Evolutionary conservation across 495 filamentous ascomycete species (phyloP).

Genomic region (Penicillium desertorum): DNA sequence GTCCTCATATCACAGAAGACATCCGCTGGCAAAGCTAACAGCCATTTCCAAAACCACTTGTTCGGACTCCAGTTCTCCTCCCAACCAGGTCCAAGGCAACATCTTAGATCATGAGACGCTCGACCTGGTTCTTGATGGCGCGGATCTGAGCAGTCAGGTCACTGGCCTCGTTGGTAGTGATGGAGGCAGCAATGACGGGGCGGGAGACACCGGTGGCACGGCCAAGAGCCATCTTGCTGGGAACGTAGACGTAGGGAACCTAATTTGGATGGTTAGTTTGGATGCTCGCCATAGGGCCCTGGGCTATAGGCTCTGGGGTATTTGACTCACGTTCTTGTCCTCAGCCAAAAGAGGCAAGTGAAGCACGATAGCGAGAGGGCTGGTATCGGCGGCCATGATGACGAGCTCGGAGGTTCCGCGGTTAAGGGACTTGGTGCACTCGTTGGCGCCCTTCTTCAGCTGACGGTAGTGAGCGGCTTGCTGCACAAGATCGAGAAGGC

Average conservation of each 20-base stretch:
- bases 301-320: background rate
- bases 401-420: constrained; percentile 84
- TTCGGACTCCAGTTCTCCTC: background rate
- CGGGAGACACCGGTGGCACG: constrained; percentile 72
- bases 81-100: background rate
- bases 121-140: constrained; percentile 88
- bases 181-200: constrained; percentile 75
- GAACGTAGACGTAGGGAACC: constrained; percentile 61
- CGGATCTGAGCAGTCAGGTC: constrained; percentile 85
- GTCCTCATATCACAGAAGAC: constrained; percentile 1
- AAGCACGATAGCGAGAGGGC: constrained; percentile 81
- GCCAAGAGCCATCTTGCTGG: constrained; percentile 71
- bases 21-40: background rate
- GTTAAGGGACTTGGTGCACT: constrained; percentile 82
- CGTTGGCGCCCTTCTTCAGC: constrained; percentile 78
- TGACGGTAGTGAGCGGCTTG: constrained; percentile 81
- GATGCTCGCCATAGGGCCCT: background rate
- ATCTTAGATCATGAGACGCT: constrained; percentile 89
- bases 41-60: background rate
- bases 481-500: constrained; percentile 81
- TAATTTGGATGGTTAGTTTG: background rate
- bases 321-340: constrained; percentile 65
- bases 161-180: constrained; percentile 86
- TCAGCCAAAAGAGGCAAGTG: constrained; percentile 87
- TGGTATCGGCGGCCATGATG: constrained; percentile 51